Evolutionary conservation across 805 yeast genomes (phyloP).

Genomic region (Sporopachydermia quercuum): DNA sequence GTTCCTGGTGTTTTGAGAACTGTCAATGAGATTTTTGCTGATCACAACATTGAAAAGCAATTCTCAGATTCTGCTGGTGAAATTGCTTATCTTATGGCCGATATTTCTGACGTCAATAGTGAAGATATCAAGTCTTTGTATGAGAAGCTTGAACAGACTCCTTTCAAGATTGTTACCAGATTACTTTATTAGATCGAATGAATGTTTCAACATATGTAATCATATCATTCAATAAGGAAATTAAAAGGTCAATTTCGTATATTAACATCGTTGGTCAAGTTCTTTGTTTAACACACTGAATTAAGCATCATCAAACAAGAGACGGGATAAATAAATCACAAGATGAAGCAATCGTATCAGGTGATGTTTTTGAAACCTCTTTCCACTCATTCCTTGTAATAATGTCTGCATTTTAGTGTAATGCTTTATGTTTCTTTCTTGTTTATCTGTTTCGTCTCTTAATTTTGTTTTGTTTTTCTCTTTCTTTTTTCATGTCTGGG

Average conservation of each 20-base stretch:
- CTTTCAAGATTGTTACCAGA: slow-evolving; percentile 83
- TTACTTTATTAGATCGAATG: slow-evolving; percentile 46
- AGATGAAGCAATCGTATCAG: too few species aligned
- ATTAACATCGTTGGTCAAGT: too few species aligned
- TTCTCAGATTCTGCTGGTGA: slow-evolving; percentile 95
- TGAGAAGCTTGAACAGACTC: slow-evolving; percentile 76
- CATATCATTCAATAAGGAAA: too few species aligned
- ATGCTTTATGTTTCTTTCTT: too few species aligned
- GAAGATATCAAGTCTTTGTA: slow-evolving; percentile 75
- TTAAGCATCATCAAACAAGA: too few species aligned
- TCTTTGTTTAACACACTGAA: neutral
- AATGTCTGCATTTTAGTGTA: too few species aligned
- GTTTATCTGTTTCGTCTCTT: neutral
- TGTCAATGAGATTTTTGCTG: slow-evolving; percentile 87
- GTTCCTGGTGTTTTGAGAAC: slow-evolving; percentile 98
- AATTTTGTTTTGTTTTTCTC: neutral
- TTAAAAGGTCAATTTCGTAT: too few species aligned
- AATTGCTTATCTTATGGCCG: slow-evolving; percentile 96
- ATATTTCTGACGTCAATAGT: slow-evolving; percentile 70
- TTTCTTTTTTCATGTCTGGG: neutral
- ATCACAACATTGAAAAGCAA: slow-evolving; percentile 95
- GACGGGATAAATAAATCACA: too few species aligned
- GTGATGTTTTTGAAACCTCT: too few species aligned
- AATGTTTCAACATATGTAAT: neutral
- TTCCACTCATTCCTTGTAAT: too few species aligned